Percentiles rank a stretch among this genome's conserved stretches.
Evolutionary conservation across 140 eudicot genomes (phyloP).

Genomic region (Erigeron philadelphicus): DNA sequence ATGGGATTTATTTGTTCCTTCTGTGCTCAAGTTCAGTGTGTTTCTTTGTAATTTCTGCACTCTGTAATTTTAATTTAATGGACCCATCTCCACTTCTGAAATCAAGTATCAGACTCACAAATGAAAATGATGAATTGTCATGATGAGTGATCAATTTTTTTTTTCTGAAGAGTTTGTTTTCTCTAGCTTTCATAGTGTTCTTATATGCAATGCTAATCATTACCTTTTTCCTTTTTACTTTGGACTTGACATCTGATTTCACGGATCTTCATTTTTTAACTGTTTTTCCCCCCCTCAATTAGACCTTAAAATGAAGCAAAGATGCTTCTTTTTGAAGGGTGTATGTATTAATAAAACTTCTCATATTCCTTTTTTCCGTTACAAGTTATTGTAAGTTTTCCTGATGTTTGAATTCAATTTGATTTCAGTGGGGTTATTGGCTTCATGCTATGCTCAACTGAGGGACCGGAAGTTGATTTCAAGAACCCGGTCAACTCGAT

Average conservation of each 20-base stretch:
- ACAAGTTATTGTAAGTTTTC: background rate
- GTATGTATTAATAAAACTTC: background rate
- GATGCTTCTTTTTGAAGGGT: background rate
- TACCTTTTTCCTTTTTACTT: background rate
- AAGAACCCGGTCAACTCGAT: constrained; percentile 82
- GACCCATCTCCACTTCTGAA: no score
- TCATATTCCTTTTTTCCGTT: background rate
- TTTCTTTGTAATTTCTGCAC: no score
- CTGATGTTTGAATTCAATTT: background rate
- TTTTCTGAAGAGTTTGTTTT: background rate
- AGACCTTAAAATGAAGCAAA: background rate
- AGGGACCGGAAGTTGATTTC: constrained; percentile 86
- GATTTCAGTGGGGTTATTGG: constrained; percentile 85
- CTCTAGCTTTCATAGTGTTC: background rate
- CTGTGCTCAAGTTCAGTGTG: no score
- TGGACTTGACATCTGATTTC: background rate
- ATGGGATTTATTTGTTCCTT: no score
- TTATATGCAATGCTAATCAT: background rate
- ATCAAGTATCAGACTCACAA: background rate
- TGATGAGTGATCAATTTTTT: background rate
- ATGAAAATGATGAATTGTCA: background rate
- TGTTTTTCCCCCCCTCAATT: background rate
- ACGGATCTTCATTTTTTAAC: background rate
- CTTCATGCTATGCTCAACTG: constrained; percentile 93
- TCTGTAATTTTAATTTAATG: no score